Evolutionary conservation across 768 basidiomycete species (phyloP), one percentile per base, ranked within the genome.

Genomic region (Crucibulum laeve): DNA sequence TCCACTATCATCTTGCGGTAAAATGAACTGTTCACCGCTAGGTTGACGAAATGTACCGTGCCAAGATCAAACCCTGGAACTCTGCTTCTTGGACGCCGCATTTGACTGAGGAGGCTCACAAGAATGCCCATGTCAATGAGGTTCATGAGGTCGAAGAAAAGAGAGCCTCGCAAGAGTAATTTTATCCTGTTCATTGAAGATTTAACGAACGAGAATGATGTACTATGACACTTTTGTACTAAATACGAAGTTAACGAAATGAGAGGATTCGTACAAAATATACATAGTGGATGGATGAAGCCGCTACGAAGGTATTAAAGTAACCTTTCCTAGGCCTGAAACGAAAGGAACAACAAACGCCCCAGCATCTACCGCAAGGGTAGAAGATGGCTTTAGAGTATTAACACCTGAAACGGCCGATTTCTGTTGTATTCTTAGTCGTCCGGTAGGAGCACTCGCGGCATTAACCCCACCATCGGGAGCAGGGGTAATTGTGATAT

Each of bases 31-130:
- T 28, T 14, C 17, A 4, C n/a, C n/a, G 7, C 17, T 37, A 82
- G 81, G 81, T 87, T 48, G 85, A 88, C 56, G 84, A 86, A 61
- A 58, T 88, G 69, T 87, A 87, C 52, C 74, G 80, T 39, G 68
- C 82, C n/a, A 72, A 74, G 4, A 63, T 84, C 43, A 71, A 73
- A 38, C 82, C 86, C 2, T 88, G 87, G 86, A 63, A 74, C 25
- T 84, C 84, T 0, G 50, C 70, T 1, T 52, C 50, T 1, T 89
- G 84, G 83, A 75, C 55, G 43, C 82, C 82, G 0, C 71, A 69
- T 58, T 61, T 65, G 42, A 61, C 46, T 37, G 73, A 78, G 42
- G 60, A 66, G 35, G 56, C 70, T 19, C 74, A 67, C 38, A 52
- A 67, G 42, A 59, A 58, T 25, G 48, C 49, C 8, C 14, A 13